phyloP scores from a whole-genome alignment of 345 rosid species.

The Microcos paniculata region DNA sequence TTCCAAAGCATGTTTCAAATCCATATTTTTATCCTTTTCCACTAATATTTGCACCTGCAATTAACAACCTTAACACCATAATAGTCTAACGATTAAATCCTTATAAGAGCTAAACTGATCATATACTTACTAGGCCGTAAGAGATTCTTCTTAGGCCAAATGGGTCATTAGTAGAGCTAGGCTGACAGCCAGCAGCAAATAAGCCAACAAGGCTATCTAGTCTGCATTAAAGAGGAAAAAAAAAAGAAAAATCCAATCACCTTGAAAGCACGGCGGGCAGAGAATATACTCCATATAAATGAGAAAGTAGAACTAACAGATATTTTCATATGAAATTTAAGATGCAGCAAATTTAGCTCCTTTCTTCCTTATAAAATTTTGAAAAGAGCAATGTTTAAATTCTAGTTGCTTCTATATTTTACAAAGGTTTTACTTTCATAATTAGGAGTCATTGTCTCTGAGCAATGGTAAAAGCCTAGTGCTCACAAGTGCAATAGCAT shows the following conservation, averaged over 20 bases:
- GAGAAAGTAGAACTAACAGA: not conserved
- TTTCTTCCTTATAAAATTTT: not conserved
- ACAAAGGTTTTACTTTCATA: not conserved
- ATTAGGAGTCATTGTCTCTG: not conserved
- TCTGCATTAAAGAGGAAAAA: no score
- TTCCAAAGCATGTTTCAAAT: constrained; percentile 58
- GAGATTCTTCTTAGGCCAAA: constrained; percentile 95
- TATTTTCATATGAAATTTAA: not conserved
- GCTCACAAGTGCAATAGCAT: not conserved
- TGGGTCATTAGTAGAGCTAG: constrained; percentile 90
- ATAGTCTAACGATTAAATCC: not conserved
- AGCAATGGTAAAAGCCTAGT: not conserved
- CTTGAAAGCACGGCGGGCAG: constrained; percentile 13
- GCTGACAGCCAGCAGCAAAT: constrained; percentile 98
- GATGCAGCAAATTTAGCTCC: not conserved
- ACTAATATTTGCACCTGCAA: constrained; percentile 85
- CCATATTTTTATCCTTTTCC: constrained; percentile 64
- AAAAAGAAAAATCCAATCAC: not conserved
- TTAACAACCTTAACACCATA: constrained; percentile 18
- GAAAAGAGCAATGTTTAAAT: not conserved
- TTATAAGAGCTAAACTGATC: constrained; percentile 7
- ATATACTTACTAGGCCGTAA: constrained; percentile 79
- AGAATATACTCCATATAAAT: not conserved
- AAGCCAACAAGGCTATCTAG: constrained; percentile 92
- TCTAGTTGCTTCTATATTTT: not conserved